Evolutionary conservation across 805 yeast species (phyloP).

Genomic region (Dipodascopsis uninucleata): DNA sequence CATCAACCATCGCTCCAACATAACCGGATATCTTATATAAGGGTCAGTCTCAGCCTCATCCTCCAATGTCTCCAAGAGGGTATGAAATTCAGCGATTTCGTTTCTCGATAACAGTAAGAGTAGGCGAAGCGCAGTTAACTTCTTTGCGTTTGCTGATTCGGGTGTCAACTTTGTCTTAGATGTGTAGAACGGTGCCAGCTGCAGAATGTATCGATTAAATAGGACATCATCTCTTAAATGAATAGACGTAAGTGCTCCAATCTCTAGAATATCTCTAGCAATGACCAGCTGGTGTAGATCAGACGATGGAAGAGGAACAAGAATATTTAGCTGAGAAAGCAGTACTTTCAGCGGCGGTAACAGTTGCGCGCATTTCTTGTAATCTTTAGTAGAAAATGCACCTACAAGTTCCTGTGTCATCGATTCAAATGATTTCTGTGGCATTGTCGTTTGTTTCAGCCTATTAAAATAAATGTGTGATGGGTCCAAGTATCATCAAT

Average conservation of each 20-base stretch:
- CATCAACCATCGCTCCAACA: constrained; percentile 88
- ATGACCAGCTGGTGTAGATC: constrained; percentile 60
- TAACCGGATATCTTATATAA: constrained; percentile 77
- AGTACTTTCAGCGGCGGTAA: constrained; percentile 74
- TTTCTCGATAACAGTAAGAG: constrained; percentile 76
- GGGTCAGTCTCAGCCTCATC: constrained; percentile 61
- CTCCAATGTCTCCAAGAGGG: constrained; percentile 73
- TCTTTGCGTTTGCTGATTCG: constrained; percentile 59
- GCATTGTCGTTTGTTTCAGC: constrained; percentile 1
- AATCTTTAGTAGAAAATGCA: constrained; percentile 60
- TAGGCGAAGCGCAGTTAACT: constrained; percentile 72
- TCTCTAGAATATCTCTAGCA: constrained; percentile 78
- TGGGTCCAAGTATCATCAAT: no score
- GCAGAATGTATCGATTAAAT: constrained; percentile 71
- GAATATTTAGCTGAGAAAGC: constrained; percentile 68
- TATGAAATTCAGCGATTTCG: constrained; percentile 82
- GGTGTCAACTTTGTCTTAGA: constrained; percentile 39
- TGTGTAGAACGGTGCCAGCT: constrained; percentile 73
- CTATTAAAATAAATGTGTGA: no score
- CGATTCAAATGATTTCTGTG: constrained; percentile 8
- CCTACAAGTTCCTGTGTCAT: constrained; percentile 51
- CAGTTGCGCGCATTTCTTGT: constrained; percentile 54
- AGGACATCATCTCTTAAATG: constrained; percentile 56
- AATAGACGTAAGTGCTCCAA: constrained; percentile 79
- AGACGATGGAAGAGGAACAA: constrained; percentile 56